Evolutionary conservation across 2,329 filamentous ascomycete species (phyloP), one percentile per base, ranked within the genome.

Genomic region (Colletotrichum shisoi): DNA sequence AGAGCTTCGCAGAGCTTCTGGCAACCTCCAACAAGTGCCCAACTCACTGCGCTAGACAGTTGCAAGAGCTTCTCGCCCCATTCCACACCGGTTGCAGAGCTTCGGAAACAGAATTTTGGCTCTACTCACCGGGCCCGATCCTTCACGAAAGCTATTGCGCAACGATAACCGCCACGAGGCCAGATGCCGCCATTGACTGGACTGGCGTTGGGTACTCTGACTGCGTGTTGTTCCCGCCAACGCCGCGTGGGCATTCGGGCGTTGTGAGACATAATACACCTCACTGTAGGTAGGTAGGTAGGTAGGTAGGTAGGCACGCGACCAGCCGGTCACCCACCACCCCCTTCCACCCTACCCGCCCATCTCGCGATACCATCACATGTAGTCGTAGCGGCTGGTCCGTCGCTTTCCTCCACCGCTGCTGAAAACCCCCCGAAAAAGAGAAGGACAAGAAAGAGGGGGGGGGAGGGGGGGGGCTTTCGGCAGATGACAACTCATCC

Each of bases 281-380:
- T 31, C 27, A 31, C 27, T 31, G 27, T 31, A 31, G 27, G 27
- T 31, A 31, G 27, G 34, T 37, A 45, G 64, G 61, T n/a, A n/a
- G n/a, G 27, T 31, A 31, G 27, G 27, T 31, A 31, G 27, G 34
- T 37, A 45, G 64, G 61, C 64, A 67, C 64, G 54, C 64, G 64
- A 67, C 64, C 61, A 21, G 61, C 61, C 56, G 27, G 27, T 3
- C 27, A 17, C 27, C 27, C 27, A 31, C 27, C 27, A 31, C 7
- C 27, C 27, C 27, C 27, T 31, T 31, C 7, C 27, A 31, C n/a
- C n/a, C 40, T 34, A 13, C 42, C 52, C 54, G 24, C 37, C 51
- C 64, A 51, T 67, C 64, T 64, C 34, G 27, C 48, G 42, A 64
- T 63, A 56, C 27, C 64, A 54, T 59, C 64, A 67, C 48, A 66